Percentiles rank a stretch among this genome's conserved stretches.
phyloP scores from a whole-genome alignment of 306 rosid genomes.

The Vigna hirtella region DNA sequence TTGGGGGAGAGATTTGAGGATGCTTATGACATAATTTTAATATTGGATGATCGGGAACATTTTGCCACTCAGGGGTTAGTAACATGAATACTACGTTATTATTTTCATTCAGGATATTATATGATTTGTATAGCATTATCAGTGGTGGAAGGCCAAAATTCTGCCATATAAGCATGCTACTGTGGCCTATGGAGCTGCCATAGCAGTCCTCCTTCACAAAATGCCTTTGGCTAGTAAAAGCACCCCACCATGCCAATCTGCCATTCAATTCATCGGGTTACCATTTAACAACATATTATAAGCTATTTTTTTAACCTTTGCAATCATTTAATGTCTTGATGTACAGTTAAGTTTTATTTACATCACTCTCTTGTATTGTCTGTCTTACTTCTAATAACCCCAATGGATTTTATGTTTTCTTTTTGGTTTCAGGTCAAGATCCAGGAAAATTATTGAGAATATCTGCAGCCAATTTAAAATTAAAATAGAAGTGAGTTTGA shows the following conservation, averaged over 20 bases:
- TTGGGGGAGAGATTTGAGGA: conserved; percentile 93
- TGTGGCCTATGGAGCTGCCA: background rate
- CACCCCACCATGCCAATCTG: no score
- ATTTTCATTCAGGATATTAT: conserved; percentile 8
- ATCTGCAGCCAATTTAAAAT: conserved; percentile 71
- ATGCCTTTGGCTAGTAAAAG: no score
- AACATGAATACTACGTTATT: conserved; percentile 24
- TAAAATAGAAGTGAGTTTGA: conserved; percentile 67
- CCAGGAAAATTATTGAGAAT: conserved; percentile 77
- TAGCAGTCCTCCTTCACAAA: no score
- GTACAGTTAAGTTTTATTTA: conserved; percentile 31
- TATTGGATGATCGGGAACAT: conserved; percentile 93
- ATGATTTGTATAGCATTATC: background rate
- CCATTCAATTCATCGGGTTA: background rate
- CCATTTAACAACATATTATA: background rate
- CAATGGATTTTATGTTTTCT: conserved; percentile 28
- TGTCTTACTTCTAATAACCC: conserved; percentile 34
- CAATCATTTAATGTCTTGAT: conserved; percentile 9
- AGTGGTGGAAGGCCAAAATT: background rate
- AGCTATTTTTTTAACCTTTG: background rate
- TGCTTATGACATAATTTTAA: conserved; percentile 75
- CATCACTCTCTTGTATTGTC: background rate
- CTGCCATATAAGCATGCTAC: background rate
- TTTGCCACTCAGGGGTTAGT: conserved; percentile 91
- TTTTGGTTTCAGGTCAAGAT: conserved; percentile 67